Evolutionary conservation across 139 green algal genomes (phyloP), one percentile per base, ranked within the genome.

Genomic region (Coccomyxa sp.): DNA sequence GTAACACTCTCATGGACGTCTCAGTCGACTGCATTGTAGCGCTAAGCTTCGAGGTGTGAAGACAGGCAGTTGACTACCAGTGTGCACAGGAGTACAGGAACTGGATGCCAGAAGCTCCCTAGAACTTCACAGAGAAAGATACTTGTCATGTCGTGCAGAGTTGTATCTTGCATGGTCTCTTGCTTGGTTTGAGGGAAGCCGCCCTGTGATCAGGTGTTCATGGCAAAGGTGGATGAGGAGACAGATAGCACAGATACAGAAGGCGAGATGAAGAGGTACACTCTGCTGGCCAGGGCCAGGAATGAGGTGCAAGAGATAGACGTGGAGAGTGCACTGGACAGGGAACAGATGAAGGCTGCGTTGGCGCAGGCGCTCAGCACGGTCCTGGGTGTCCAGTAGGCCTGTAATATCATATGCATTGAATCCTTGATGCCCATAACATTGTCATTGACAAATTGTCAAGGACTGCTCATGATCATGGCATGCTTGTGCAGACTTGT

Each of bases 221-320:
- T 77, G 71, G 21, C 71, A 25, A 77, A 77, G n/a, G 31, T 0
- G 76, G 3, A 63, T 30, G 76, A 17, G 30, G 31, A 31, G 23
- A 63, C 4, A 9, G 76, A 58, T 13, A 32, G 15, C 76, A 80
- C 0, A 12, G 76, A 31, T 32, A 4, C 15, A 57, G 14, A 10
- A 9, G 31, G 76, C 31, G 14, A 16, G 31, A 16, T 27, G 30
- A 59, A 80, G 25, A 23, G 66, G 79, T 75, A 82, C 15, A 28
- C n/a, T 57, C 79, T 82, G 58, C 51, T 82, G 58, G 79, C n/a
- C 25, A 58, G 79, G 13, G 18, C 18, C 12, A 59, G 79, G 12
- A 75, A 68, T 31, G 79, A 82, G 32, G 58, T 82, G 58, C 79
- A 82, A 58, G 59, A 75, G 23, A 58, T 82, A 15, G 27, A 75